phyloP scores from a whole-genome alignment of 2,329 filamentous ascomycete genomes.

The Pestalotiopsis sp. region DNA sequence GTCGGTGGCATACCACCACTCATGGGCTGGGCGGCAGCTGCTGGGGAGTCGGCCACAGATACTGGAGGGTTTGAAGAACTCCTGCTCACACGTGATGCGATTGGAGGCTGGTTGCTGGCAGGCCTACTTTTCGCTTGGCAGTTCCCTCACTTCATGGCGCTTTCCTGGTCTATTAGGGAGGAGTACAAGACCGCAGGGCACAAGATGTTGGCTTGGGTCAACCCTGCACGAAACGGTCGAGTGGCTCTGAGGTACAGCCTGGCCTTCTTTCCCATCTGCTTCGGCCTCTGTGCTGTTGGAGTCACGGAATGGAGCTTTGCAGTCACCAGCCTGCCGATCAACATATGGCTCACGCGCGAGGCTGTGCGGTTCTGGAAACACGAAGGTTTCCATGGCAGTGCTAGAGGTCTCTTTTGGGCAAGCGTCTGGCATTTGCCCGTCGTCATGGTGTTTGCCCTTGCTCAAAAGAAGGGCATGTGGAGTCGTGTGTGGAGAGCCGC shows the following conservation, averaged over 20 bases:
- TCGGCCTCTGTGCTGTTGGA: conserved; percentile 73
- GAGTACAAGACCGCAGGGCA: conserved; percentile 78
- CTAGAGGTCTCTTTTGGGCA: conserved; percentile 90
- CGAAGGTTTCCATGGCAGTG: conserved; percentile 76
- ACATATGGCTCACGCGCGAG: conserved; percentile 80
- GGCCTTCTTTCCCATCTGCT: conserved; percentile 82
- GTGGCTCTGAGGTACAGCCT: conserved; percentile 88
- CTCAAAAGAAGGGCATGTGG: conserved; percentile 94
- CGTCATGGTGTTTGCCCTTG: conserved; percentile 84
- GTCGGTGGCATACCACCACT: conserved; percentile 92
- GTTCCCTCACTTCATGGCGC: conserved; percentile 95
- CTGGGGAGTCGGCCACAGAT: conserved; percentile 78
- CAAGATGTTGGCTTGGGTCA: conserved; percentile 80
- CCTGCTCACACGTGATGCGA: conserved; percentile 63
- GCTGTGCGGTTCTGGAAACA: conserved; percentile 79
- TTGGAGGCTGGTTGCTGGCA: conserved; percentile 88
- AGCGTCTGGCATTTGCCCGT: conserved; percentile 95
- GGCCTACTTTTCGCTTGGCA: conserved; percentile 91
- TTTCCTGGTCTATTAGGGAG: conserved; percentile 84
- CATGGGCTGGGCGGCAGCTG: conserved; percentile 97
- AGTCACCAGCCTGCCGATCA: conserved; percentile 76
- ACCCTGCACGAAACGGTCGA: conserved; percentile 80
- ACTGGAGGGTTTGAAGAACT: conserved; percentile 78
- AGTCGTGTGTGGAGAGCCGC: conserved; percentile 73
- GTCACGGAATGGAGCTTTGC: conserved; percentile 88